phyloP scores from a whole-genome alignment of 805 yeast genomes.

The Kazachstania psychrophila region DNA sequence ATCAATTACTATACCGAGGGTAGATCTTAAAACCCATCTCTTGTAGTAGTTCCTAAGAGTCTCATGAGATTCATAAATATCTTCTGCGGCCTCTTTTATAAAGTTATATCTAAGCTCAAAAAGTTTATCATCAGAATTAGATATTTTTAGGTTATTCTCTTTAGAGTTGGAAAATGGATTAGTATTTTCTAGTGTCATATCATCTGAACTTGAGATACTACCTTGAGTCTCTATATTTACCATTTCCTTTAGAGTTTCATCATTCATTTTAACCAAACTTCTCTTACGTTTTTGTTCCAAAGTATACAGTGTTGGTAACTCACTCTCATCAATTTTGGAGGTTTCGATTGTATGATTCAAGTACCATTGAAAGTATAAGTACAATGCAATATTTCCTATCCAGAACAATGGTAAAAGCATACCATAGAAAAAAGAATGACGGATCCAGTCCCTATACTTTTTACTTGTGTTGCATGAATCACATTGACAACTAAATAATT shows the following conservation, averaged over 20 bases:
- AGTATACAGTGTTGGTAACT: slow-evolving; percentile 25
- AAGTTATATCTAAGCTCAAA: slow-evolving; percentile 4
- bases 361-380: slow-evolving; percentile 14
- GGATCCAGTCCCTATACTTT: slow-evolving; percentile 3
- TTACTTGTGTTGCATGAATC: slow-evolving; percentile 13
- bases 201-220: neutral
- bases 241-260: neutral
- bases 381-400: slow-evolving; percentile 13
- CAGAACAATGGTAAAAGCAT: slow-evolving; percentile 19
- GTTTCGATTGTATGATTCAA: slow-evolving; percentile 18
- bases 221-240: neutral
- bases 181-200: neutral
- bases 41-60: slow-evolving; percentile 7
- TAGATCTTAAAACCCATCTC: slow-evolving; percentile 13
- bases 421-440: slow-evolving; percentile 17
- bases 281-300: slow-evolving; percentile 7
- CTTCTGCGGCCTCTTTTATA: slow-evolving; percentile 9
- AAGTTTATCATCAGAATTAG: slow-evolving; percentile 1
- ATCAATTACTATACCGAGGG: slow-evolving; percentile 4
- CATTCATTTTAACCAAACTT: slow-evolving; percentile 1
- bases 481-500: slow-evolving; percentile 16
- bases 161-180: neutral
- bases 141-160: neutral
- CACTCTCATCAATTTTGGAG: slow-evolving; percentile 15
- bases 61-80: slow-evolving; percentile 14